phyloP scores from a whole-genome alignment of 495 filamentous ascomycete species.

The Neurospora pannonica region DNA sequence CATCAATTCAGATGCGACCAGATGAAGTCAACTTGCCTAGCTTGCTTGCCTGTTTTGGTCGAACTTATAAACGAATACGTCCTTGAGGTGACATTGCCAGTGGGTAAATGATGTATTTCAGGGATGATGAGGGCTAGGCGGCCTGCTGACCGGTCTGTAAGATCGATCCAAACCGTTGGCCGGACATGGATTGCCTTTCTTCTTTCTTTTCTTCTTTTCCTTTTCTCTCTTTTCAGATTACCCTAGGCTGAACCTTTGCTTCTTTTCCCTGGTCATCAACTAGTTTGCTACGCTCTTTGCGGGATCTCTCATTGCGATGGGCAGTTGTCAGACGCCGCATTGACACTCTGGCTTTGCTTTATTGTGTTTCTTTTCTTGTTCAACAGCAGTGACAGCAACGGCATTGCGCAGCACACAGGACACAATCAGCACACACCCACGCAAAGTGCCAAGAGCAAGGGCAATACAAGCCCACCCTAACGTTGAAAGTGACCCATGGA shows the following conservation, averaged over 20 bases:
- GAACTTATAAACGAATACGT: background rate
- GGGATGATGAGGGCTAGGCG: background rate
- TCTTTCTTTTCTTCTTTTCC: background rate
- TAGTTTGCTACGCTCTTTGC: background rate
- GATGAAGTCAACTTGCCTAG: background rate
- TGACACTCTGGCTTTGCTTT: background rate
- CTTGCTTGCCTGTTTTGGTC: background rate
- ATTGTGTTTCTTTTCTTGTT: background rate
- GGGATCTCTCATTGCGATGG: background rate
- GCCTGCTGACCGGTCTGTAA: background rate
- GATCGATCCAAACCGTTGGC: background rate
- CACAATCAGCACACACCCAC: background rate
- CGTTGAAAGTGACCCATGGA: background rate
- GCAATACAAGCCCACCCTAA: background rate
- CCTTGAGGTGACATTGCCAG: background rate
- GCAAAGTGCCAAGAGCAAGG: background rate
- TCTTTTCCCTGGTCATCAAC: background rate
- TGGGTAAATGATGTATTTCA: background rate
- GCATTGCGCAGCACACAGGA: background rate
- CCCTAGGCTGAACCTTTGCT: background rate
- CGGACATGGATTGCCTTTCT: background rate
- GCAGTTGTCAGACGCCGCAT: background rate
- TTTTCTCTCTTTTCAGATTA: background rate
- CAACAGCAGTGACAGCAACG: background rate
- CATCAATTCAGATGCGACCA: background rate